A percentile compares a stretch with the other conserved stretches of the same genome.
Evolutionary conservation across 768 basidiomycete genomes (phyloP).

Genomic region (Cystofilobasidium capitatum): DNA sequence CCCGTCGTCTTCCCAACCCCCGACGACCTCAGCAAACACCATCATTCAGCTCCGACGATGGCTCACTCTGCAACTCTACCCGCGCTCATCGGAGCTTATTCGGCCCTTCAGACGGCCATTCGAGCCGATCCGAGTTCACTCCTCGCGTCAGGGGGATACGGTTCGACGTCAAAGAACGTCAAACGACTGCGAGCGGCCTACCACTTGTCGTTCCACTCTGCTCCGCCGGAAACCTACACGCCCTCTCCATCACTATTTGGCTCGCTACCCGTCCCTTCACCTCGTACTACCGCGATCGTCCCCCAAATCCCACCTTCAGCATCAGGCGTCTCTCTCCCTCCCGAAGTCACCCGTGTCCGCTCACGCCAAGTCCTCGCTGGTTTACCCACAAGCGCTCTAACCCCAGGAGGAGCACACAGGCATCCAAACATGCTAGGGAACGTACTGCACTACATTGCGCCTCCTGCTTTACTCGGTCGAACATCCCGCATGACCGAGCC

Average conservation of each 20-base stretch:
- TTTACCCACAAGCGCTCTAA: not conserved
- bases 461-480: not conserved
- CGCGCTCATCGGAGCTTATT: not conserved
- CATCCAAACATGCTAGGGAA: not conserved
- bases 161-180: not conserved
- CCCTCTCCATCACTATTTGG: not conserved
- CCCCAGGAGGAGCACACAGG: not conserved
- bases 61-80: not conserved
- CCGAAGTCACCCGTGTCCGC: not conserved
- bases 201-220: slow-evolving; percentile 5
- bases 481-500: not conserved
- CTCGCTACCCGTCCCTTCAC: not conserved
- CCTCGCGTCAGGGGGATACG: not conserved
- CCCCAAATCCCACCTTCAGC: not conserved
- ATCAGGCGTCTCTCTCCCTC: not conserved
- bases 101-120: not conserved
- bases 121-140: not conserved
- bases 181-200: slow-evolving; percentile 1
- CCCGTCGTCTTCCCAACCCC: not conserved
- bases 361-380: not conserved
- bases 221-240: not conserved
- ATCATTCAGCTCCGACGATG: not conserved
- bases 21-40: not conserved
- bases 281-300: not conserved
- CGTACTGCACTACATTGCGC: slow-evolving; percentile 1